Evolutionary conservation across 345 rosid species (phyloP).

Genomic region (Ceriops decandra): DNA sequence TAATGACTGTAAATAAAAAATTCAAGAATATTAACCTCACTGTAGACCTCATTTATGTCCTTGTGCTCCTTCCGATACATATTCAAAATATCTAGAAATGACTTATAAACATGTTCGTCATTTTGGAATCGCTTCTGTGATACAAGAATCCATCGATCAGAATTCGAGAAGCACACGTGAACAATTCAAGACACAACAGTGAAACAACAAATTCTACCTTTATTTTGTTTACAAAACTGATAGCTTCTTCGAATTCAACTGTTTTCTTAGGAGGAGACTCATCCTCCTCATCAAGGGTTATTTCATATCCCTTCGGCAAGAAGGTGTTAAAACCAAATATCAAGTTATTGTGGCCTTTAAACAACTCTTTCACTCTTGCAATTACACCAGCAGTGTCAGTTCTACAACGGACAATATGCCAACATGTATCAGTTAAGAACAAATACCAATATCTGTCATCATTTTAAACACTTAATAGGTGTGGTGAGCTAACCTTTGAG

Average conservation of each 20-base stretch:
- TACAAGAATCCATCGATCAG: slow-evolving; percentile 20
- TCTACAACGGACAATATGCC: slow-evolving; percentile 38
- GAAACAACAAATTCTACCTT: slow-evolving; percentile 45
- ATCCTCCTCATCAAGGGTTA: slow-evolving; percentile 73
- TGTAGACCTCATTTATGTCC: slow-evolving; percentile 85
- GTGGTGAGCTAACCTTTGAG: slow-evolving; percentile 50
- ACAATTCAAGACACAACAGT: slow-evolving; percentile 10
- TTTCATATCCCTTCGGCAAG: slow-evolving; percentile 91
- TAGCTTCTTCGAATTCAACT: slow-evolving; percentile 93
- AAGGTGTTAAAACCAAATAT: slow-evolving; percentile 92
- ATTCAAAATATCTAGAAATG: slow-evolving; percentile 80
- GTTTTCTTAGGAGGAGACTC: slow-evolving; percentile 77
- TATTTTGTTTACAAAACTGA: slow-evolving; percentile 92
- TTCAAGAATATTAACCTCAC: slow-evolving; percentile 45
- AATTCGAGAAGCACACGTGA: slow-evolving; percentile 1
- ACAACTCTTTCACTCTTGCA: slow-evolving; percentile 83
- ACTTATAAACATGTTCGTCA: slow-evolving; percentile 79
- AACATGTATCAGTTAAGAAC: background rate
- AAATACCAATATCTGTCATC: slow-evolving; percentile 12
- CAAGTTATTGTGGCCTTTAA: slow-evolving; percentile 86
- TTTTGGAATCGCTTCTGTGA: slow-evolving; percentile 82
- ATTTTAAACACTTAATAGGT: background rate
- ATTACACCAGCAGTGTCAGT: slow-evolving; percentile 92
- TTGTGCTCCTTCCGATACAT: slow-evolving; percentile 87
- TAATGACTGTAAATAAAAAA: background rate